Evolutionary conservation across 352 stramenopile genomes (phyloP).

Genomic region (Pythium plurisporium): DNA sequence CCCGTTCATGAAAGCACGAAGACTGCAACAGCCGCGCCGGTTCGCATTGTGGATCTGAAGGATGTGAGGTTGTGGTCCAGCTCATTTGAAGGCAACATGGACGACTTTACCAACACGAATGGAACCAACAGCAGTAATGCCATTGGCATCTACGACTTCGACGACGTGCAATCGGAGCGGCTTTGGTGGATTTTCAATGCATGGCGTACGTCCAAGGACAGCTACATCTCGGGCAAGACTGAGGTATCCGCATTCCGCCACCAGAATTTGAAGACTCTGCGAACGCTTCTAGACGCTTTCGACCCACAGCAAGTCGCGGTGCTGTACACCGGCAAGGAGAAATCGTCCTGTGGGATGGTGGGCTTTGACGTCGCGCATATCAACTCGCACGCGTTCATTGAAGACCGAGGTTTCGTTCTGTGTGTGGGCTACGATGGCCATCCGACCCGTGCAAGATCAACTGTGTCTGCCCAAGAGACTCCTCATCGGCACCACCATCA

Average conservation of each 20-base stretch:
- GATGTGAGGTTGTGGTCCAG: constrained; percentile 41
- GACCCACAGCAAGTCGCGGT: constrained; percentile 78
- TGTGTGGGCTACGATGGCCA: constrained; percentile 52
- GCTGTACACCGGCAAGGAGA: constrained; percentile 39
- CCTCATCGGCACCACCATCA: constrained; percentile 8
- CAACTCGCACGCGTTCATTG: constrained; percentile 68
- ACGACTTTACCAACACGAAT: constrained; percentile 20
- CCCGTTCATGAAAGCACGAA: constrained; percentile 26
- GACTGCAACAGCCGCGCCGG: background rate
- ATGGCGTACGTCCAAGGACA: constrained; percentile 56
- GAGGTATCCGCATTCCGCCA: constrained; percentile 62
- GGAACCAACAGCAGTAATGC: constrained; percentile 30
- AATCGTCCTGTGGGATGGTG: constrained; percentile 37
- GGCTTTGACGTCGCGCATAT: constrained; percentile 78
- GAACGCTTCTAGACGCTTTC: constrained; percentile 68
- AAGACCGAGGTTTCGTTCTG: constrained; percentile 61
- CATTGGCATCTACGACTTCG: constrained; percentile 72
- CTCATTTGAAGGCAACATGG: constrained; percentile 1
- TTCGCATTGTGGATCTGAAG: constrained; percentile 54
- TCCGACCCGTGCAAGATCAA: constrained; percentile 3
- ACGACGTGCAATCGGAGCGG: constrained; percentile 76
- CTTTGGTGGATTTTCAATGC: constrained; percentile 83
- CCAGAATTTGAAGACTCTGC: constrained; percentile 64
- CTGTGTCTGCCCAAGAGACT: background rate
- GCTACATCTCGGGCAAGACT: constrained; percentile 70